Conservation (phyloP, 169 alveolate genomes). For the Amoebophrya sp. region DNA sequence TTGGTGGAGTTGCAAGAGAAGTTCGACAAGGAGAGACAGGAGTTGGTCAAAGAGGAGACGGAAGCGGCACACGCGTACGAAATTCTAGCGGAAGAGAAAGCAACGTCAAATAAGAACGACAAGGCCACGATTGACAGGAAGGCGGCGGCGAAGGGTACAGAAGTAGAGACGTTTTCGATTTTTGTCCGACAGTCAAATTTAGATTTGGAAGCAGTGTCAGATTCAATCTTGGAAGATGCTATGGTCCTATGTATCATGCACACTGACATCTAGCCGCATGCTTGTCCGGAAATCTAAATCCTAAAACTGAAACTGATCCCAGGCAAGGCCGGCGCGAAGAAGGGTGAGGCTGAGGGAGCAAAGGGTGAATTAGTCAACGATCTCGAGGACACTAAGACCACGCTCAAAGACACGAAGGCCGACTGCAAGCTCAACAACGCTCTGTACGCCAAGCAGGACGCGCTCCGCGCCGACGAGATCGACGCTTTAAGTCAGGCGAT, state of each 20-base stretch:
- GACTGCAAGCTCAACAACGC: conserved; percentile 18
- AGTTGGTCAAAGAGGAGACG: neutral
- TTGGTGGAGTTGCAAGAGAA: neutral
- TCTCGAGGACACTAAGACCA: neutral
- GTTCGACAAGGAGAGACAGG: neutral
- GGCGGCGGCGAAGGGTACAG: neutral
- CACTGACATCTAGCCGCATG: too few relatives aligned
- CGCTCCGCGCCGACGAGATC: neutral
- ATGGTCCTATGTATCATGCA: too few relatives aligned
- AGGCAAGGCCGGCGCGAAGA: conserved; percentile 24
- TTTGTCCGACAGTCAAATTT: too few relatives aligned
- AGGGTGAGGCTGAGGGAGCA: neutral
- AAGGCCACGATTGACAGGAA: neutral
- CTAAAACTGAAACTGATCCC: neutral
- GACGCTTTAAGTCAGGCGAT: neutral
- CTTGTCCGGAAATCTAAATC: neutral
- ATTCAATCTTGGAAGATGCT: too few relatives aligned
- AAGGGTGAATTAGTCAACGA: neutral
- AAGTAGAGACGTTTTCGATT: too few relatives aligned
- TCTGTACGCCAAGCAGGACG: neutral
- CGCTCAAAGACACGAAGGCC: neutral
- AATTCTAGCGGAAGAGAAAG: neutral
- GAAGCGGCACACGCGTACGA: neutral
- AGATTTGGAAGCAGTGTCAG: too few relatives aligned
- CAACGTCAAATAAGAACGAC: neutral